A percentile compares a stretch with the other conserved stretches of the same genome.
Evolutionary conservation across 202 grass and related monocot species (phyloP).

Genomic region (Bolboschoenoplectus hybrid): DNA sequence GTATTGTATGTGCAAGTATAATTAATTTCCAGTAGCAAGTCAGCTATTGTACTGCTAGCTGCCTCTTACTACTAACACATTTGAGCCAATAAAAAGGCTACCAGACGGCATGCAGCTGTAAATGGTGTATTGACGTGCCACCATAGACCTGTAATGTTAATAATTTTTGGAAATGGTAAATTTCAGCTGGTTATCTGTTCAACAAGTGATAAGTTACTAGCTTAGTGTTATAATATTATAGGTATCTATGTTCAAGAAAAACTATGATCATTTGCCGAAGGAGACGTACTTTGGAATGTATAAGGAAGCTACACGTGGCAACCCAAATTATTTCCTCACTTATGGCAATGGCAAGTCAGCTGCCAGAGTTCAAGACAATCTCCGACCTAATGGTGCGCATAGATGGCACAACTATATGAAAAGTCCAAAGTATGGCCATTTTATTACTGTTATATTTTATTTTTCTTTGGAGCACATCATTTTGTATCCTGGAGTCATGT

Average conservation of each 20-base stretch:
- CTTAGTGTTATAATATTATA: slow-evolving; percentile 35
- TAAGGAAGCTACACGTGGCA: slow-evolving; percentile 86
- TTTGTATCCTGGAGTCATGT: slow-evolving; percentile 9
- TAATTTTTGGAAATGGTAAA: not conserved
- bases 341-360: slow-evolving; percentile 98
- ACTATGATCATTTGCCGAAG: slow-evolving; percentile 95
- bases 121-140: not conserved
- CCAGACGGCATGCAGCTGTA: not conserved
- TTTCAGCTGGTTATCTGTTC: not conserved
- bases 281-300: slow-evolving; percentile 94
- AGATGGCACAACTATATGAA: slow-evolving; percentile 96
- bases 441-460: not conserved
- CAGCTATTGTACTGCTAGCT: not conserved
- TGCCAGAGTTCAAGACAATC: slow-evolving; percentile 84
- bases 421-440: slow-evolving; percentile 67
- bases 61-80: not conserved
- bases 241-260: slow-evolving; percentile 99
- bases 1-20: not conserved
- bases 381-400: slow-evolving; percentile 93
- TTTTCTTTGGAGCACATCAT: slow-evolving; percentile 15
- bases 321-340: slow-evolving; percentile 97
- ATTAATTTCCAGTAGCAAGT: not conserved
- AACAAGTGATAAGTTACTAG: slow-evolving; percentile 11
- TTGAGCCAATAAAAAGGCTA: not conserved
- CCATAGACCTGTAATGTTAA: not conserved